These are phyloP conservation scores for Zygosaccharomyces pseudorouxii DNA, from an alignment of 805 yeast genomes.

Conservation along the genomic window DNA sequence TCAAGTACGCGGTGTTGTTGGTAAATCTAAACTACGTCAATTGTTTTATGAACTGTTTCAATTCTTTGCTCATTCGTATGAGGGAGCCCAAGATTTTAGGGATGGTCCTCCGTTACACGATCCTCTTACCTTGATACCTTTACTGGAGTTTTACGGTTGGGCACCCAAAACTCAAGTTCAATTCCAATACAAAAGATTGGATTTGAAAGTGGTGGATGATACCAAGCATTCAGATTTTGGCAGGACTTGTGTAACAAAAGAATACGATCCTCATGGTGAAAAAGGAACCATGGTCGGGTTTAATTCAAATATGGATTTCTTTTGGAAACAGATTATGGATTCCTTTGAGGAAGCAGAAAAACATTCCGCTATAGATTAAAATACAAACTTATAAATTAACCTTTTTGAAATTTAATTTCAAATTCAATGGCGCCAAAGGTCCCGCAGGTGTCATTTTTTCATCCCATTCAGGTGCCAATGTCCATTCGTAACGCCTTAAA, in stretches of 20 bases:
- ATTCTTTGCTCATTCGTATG: slow-evolving; percentile 46
- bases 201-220: slow-evolving; percentile 26
- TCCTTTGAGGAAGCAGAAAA: slow-evolving; percentile 39
- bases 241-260: slow-evolving; percentile 43
- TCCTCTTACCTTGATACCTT: slow-evolving; percentile 62
- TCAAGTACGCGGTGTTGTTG: slow-evolving; percentile 37
- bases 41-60: slow-evolving; percentile 51
- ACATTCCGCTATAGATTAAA: slow-evolving; percentile 22
- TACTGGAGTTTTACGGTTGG: slow-evolving; percentile 43
- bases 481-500: slow-evolving; percentile 36
- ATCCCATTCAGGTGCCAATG: slow-evolving; percentile 42
- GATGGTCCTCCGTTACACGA: slow-evolving; percentile 78
- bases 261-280: slow-evolving; percentile 25
- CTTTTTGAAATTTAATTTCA: slow-evolving; percentile 29
- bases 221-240: slow-evolving; percentile 51
- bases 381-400: not conserved
- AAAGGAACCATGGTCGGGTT: slow-evolving; percentile 40
- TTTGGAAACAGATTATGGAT: slow-evolving; percentile 44
- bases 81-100: slow-evolving; percentile 39
- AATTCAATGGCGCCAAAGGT: slow-evolving; percentile 46
- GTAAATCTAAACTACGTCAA: slow-evolving; percentile 44
- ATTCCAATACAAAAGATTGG: slow-evolving; percentile 23
- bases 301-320: slow-evolving; percentile 38
- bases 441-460: slow-evolving; percentile 55
- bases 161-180: slow-evolving; percentile 22